phyloP scores from a whole-genome alignment of 495 filamentous ascomycete genomes.

The Acidomyces sp. region DNA sequence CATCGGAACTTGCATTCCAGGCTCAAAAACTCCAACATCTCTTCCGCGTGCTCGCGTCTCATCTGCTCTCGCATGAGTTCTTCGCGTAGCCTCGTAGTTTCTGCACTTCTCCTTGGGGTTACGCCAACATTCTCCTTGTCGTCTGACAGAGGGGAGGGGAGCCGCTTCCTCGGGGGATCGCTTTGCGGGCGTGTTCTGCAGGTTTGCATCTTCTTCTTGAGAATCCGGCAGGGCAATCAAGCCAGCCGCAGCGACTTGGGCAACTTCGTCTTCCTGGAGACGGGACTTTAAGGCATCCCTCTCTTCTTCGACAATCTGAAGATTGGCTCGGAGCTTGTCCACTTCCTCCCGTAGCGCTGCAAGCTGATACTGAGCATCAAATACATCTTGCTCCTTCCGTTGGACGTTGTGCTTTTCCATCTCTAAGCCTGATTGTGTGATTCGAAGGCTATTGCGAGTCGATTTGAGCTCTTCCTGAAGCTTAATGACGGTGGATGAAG shows the following conservation, averaged over 20 bases:
- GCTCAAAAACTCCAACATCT: constrained; percentile 67
- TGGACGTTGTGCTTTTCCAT: constrained; percentile 34
- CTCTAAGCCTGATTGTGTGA: constrained; percentile 41
- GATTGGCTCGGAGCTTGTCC: constrained; percentile 45
- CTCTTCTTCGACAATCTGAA: constrained; percentile 57
- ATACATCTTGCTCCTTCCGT: constrained; percentile 59
- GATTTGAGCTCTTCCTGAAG: constrained; percentile 72
- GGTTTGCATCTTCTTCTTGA: constrained; percentile 29
- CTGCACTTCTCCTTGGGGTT: constrained; percentile 18
- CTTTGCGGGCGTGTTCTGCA: constrained; percentile 7
- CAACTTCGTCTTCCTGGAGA: constrained; percentile 45
- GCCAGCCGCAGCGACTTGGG: constrained; percentile 51
- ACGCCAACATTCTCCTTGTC: constrained; percentile 30
- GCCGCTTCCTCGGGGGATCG: constrained; percentile 22
- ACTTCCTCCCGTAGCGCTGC: constrained; percentile 64
- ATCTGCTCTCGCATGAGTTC: constrained; percentile 53
- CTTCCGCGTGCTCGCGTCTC: constrained; percentile 51
- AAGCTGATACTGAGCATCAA: constrained; percentile 58
- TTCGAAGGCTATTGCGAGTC: constrained; percentile 40
- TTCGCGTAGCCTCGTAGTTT: constrained; percentile 45
- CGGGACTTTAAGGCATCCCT: constrained; percentile 52
- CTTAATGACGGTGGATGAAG: constrained; percentile 62
- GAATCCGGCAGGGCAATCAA: constrained; percentile 42
- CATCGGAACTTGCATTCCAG: constrained; percentile 64
- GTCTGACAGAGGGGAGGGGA: constrained; percentile 23